phyloP scores from a whole-genome alignment of 331 rosid genomes.

The Quercus tomentella region DNA sequence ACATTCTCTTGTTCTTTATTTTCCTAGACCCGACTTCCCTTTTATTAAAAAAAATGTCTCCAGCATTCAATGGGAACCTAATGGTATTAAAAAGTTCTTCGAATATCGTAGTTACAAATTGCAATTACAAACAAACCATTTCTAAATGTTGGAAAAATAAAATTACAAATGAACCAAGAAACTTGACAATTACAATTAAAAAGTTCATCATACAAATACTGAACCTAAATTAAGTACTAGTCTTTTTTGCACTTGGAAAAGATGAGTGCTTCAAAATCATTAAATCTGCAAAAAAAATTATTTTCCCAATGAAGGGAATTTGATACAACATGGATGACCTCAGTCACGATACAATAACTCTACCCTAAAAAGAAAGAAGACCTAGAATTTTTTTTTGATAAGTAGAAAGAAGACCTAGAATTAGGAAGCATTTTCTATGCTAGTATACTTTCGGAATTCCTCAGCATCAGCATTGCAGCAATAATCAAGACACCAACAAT shows the following conservation, averaged over 20 bases:
- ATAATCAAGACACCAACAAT: background rate
- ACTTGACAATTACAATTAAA: background rate
- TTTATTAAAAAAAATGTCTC: too few relatives aligned
- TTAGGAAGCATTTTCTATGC: background rate
- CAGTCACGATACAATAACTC: background rate
- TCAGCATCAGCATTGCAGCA: background rate
- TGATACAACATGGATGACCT: background rate
- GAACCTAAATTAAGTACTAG: background rate
- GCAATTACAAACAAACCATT: too few relatives aligned
- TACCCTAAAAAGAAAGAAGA: background rate
- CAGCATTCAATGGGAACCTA: too few relatives aligned
- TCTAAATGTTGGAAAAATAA: too few relatives aligned
- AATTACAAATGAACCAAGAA: background rate
- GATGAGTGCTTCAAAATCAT: background rate
- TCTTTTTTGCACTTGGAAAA: background rate
- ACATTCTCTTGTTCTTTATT: background rate
- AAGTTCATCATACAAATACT: background rate
- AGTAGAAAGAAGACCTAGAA: background rate
- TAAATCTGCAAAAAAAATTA: background rate
- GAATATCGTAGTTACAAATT: background rate
- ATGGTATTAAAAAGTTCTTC: background rate
- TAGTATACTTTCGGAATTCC: background rate
- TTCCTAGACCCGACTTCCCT: background rate
- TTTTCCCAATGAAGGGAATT: background rate
- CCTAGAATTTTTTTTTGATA: too few relatives aligned